Percentiles rank a stretch among this genome's conserved stretches.
Conservation (phyloP, 2,329 filamentous ascomycete genomes). For the Moelleriella libera region DNA sequence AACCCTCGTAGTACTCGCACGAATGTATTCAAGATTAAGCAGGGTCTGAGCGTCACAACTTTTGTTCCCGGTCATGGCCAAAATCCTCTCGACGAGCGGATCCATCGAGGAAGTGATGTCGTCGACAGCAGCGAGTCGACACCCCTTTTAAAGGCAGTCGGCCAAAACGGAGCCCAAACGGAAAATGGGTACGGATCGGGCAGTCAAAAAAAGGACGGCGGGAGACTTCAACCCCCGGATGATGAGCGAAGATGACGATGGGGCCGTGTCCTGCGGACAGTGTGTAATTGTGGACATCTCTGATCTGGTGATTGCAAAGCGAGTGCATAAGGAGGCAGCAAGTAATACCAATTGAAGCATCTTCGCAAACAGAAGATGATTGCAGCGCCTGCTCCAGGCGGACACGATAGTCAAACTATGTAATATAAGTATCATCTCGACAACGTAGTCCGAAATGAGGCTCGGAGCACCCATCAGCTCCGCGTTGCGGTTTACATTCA, state of each 20-base stretch:
- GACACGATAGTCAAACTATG: no score
- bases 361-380: no score
- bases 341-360: not conserved
- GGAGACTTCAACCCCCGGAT: not conserved
- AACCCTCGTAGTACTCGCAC: conserved; percentile 46
- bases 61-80: conserved; percentile 3
- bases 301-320: not conserved
- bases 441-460: no score
- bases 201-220: conserved; percentile 3
- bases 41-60: conserved; percentile 14
- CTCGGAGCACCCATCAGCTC: no score
- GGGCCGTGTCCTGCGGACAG: no score
- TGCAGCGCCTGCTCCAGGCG: no score
- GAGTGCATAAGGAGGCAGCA: not conserved
- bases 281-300: not conserved
- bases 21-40: conserved; percentile 54
- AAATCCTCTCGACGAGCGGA: conserved; percentile 3
- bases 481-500: no score
- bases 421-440: no score
- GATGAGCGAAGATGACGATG: not conserved
- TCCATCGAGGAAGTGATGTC: not conserved
- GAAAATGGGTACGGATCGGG: conserved; percentile 5
- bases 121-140: conserved; percentile 5
- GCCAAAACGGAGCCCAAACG: conserved; percentile 3
- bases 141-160: conserved; percentile 5